Percentiles rank a stretch among this genome's conserved stretches.
These are phyloP conservation scores for Albizia julibrissin DNA, from an alignment of 306 rosid species.

Conservation along the genomic window DNA sequence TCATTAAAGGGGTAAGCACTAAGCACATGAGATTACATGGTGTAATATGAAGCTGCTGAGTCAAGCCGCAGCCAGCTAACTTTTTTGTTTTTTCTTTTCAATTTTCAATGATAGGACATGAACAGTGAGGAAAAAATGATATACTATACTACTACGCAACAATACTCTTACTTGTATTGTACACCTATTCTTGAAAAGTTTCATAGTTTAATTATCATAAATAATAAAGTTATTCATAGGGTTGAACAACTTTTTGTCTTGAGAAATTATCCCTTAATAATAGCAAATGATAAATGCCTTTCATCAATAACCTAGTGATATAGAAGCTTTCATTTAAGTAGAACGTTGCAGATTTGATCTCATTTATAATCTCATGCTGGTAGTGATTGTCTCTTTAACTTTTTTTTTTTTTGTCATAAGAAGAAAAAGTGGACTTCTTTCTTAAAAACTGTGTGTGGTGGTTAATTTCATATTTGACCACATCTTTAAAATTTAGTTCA, in stretches of 20 bases:
- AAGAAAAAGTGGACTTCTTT: background rate
- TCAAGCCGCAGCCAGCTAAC: constrained; percentile 38
- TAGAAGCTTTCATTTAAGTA: too few species aligned
- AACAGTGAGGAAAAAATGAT: background rate
- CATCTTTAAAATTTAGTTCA: background rate
- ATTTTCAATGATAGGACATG: constrained; percentile 29
- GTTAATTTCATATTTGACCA: background rate
- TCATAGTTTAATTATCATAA: background rate
- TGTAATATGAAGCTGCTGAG: background rate
- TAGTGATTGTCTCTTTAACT: too few species aligned
- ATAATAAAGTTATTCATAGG: background rate
- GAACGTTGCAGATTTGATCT: too few species aligned
- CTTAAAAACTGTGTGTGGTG: background rate
- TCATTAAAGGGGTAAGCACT: background rate
- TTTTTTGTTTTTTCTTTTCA: constrained; percentile 34
- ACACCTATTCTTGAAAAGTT: background rate
- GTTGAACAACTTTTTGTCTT: background rate
- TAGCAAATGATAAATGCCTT: too few species aligned
- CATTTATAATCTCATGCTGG: too few species aligned
- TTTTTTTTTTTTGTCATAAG: too few species aligned
- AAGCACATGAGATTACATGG: background rate
- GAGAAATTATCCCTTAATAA: background rate
- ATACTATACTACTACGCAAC: background rate
- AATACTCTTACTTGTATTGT: background rate
- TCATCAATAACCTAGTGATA: too few species aligned